A percentile compares a stretch with the other conserved stretches of the same genome.
phyloP scores from a whole-genome alignment of 148 eudicot species.

The Silene conica region DNA sequence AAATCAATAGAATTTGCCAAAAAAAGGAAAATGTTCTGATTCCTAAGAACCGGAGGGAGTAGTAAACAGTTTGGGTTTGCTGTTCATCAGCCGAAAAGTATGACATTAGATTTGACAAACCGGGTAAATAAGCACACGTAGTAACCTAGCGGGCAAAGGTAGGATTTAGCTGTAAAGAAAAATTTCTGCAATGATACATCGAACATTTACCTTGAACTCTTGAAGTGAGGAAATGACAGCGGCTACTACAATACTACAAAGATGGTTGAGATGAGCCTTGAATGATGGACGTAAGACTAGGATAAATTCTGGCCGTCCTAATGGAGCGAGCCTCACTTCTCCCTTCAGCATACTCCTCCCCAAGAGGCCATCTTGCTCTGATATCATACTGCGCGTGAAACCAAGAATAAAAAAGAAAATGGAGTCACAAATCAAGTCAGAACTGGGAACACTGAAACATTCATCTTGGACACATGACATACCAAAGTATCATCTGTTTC shows the following conservation, averaged over 20 bases:
- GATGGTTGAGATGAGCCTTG: conserved; percentile 50
- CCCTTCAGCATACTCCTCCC: conserved; percentile 87
- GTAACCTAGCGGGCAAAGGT: too few species aligned
- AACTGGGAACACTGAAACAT: neutral
- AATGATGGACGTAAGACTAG: conserved; percentile 80
- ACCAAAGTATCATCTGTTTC: conserved; percentile 81
- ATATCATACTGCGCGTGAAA: conserved; percentile 55
- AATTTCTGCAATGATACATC: neutral
- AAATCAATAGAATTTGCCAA: too few species aligned
- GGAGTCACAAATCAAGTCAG: neutral
- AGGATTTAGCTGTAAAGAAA: neutral
- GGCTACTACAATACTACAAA: conserved; percentile 19
- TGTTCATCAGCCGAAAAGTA: too few species aligned
- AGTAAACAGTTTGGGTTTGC: too few species aligned
- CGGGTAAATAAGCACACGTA: too few species aligned
- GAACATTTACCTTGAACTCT: neutral
- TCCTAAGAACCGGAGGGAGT: too few species aligned
- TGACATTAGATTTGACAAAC: too few species aligned
- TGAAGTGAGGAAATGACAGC: neutral
- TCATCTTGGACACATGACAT: conserved; percentile 29
- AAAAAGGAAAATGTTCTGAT: too few species aligned
- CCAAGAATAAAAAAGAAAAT: neutral
- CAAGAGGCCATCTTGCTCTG: conserved; percentile 95
- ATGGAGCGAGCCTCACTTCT: conserved; percentile 87
- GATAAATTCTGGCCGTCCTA: conserved; percentile 77